Evolutionary conservation across 2,329 filamentous ascomycete species (phyloP).

Genomic region (Periconia sp.): DNA sequence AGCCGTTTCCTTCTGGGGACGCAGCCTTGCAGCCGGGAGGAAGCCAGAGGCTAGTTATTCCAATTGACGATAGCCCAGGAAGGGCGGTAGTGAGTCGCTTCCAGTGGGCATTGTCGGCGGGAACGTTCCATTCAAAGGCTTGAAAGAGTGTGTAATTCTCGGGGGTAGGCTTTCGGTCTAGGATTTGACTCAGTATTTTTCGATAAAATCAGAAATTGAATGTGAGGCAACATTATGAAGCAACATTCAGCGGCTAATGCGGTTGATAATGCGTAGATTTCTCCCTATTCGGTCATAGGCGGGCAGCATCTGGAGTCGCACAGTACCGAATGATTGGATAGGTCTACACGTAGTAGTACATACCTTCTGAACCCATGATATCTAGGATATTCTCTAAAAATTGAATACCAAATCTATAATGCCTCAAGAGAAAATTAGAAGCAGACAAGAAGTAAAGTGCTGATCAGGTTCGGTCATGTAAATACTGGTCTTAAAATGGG

Average conservation of each 20-base stretch:
- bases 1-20: constrained; percentile 66
- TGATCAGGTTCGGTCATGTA: too few relatives aligned
- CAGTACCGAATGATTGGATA: background rate
- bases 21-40: constrained; percentile 75
- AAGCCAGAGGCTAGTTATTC: constrained; percentile 65
- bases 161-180: constrained; percentile 38
- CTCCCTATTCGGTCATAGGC: too few relatives aligned
- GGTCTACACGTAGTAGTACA: background rate
- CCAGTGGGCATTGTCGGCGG: constrained; percentile 66
- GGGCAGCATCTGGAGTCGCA: constrained; percentile 17
- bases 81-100: constrained; percentile 60
- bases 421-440: too few relatives aligned
- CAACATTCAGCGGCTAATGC: too few relatives aligned
- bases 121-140: constrained; percentile 75
- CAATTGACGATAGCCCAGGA: constrained; percentile 62
- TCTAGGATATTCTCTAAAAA: background rate
- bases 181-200: too few relatives aligned
- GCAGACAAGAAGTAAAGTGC: too few relatives aligned
- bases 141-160: constrained; percentile 64
- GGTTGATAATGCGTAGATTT: too few relatives aligned
- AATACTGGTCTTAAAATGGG: too few relatives aligned
- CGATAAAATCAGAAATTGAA: background rate
- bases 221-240: too few relatives aligned
- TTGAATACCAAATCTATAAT: too few relatives aligned
- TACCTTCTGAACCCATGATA: constrained; percentile 37